Evolutionary conservation across 164 flowering plant species (phyloP).

Genomic region (Liriodendron chinense): DNA sequence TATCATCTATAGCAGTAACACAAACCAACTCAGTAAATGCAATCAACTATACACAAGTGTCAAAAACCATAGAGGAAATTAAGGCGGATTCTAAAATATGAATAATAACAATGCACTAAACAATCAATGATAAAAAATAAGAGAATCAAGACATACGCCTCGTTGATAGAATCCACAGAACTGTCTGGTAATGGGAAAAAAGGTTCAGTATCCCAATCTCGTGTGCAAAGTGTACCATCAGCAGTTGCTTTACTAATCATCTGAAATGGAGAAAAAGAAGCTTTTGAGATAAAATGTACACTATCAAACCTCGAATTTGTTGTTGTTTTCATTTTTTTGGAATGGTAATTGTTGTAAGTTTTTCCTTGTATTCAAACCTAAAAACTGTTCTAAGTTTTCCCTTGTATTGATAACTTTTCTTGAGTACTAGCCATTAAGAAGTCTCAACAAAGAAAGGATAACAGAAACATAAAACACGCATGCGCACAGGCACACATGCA

Average conservation of each 20-base stretch:
- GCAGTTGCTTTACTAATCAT: slow-evolving; percentile 73
- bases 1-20: background rate
- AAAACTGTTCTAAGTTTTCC: too few relatives aligned
- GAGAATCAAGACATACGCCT: slow-evolving; percentile 43
- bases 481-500: too few relatives aligned
- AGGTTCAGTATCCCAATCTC: slow-evolving; percentile 92
- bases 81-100: background rate
- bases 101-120: background rate
- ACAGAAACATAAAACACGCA: too few relatives aligned
- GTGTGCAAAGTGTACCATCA: slow-evolving; percentile 78
- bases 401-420: too few relatives aligned
- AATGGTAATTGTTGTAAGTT: too few relatives aligned
- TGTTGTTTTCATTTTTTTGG: too few relatives aligned
- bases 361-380: too few relatives aligned
- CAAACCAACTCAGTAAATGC: background rate
- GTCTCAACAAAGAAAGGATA: too few relatives aligned
- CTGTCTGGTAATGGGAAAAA: slow-evolving; percentile 62
- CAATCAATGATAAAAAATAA: slow-evolving; percentile 5
- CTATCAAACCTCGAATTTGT: too few relatives aligned
- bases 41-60: background rate
- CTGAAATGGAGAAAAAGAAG: slow-evolving; percentile 34
- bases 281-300: background rate
- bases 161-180: slow-evolving; percentile 27
- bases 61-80: background rate
- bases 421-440: too few relatives aligned